Percentiles rank a stretch among this genome's conserved stretches.
Conservation (phyloP, 495 filamentous ascomycete genomes). For the Talaromyces nanjingensis region DNA sequence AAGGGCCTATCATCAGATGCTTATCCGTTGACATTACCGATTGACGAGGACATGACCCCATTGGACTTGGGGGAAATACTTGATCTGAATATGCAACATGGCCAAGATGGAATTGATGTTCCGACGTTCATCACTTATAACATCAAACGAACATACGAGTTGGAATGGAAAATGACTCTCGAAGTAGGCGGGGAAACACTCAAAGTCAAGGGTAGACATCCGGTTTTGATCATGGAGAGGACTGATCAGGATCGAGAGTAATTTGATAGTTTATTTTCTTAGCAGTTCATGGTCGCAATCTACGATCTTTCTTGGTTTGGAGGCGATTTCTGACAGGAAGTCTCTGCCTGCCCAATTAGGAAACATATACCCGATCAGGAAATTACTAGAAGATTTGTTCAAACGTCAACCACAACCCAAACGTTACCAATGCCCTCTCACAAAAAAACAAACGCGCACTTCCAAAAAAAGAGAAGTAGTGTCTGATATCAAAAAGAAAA, state of each 20-base stretch:
- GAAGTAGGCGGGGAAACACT: neutral
- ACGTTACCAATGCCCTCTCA: too few relatives aligned
- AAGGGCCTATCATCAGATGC: neutral
- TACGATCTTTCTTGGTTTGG: too few relatives aligned
- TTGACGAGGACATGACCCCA: neutral
- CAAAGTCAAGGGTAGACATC: constrained; percentile 1
- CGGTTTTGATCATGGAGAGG: neutral
- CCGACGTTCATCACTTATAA: neutral
- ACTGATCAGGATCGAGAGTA: neutral
- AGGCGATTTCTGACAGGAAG: neutral
- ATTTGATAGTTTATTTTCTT: too few relatives aligned
- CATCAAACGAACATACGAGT: neutral
- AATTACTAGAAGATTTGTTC: neutral
- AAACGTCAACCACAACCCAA: too few relatives aligned
- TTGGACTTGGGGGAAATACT: neutral
- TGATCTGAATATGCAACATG: neutral
- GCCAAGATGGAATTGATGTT: neutral
- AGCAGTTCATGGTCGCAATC: too few relatives aligned
- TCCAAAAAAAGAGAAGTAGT: too few relatives aligned
- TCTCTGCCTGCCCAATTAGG: neutral
- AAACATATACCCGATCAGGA: neutral
- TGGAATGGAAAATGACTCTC: neutral
- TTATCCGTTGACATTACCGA: neutral
- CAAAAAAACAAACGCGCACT: too few relatives aligned
- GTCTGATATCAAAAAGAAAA: too few relatives aligned